Conservation (phyloP, 345 rosid species). For the Salix arbutifolia region DNA sequence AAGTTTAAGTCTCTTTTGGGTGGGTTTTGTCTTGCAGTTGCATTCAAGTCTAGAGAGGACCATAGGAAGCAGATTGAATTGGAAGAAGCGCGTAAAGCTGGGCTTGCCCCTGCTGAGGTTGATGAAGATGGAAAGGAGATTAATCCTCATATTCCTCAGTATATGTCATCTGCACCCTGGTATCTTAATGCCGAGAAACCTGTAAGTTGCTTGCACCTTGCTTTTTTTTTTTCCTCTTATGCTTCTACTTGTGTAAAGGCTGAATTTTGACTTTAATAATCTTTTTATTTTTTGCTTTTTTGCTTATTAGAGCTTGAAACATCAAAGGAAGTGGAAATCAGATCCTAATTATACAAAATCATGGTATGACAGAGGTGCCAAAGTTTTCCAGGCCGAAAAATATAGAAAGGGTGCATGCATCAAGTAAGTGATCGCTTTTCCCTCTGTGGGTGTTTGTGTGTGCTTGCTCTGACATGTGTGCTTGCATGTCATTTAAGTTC, state of each 20-base stretch:
- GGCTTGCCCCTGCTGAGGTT: conserved; percentile 70
- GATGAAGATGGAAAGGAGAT: conserved; percentile 66
- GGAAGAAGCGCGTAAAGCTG: conserved; percentile 70
- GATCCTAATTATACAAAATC: conserved; percentile 74
- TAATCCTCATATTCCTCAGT: conserved; percentile 69
- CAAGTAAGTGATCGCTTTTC: conserved; percentile 38
- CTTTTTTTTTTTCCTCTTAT: neutral
- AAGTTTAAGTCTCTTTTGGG: neutral
- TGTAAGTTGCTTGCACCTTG: conserved; percentile 31
- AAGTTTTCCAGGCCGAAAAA: conserved; percentile 61
- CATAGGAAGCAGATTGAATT: conserved; percentile 63
- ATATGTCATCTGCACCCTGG: conserved; percentile 60
- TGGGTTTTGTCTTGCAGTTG: conserved; percentile 34
- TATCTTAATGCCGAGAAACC: conserved; percentile 67
- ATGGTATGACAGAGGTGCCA: conserved; percentile 75
- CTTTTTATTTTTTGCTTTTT: neutral
- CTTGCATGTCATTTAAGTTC: neutral
- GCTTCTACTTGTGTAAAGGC: neutral
- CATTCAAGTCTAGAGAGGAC: conserved; percentile 61
- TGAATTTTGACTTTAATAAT: neutral
- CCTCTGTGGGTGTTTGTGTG: neutral
- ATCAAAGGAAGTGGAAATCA: conserved; percentile 83
- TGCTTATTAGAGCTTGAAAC: conserved; percentile 53
- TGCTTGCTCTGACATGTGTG: neutral
- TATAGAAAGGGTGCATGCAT: conserved; percentile 70